Percentiles rank a stretch among this genome's conserved stretches.
Conservation (phyloP, 225 moss, liverwort and hornwort genomes). For the Polytrichum commune region DNA sequence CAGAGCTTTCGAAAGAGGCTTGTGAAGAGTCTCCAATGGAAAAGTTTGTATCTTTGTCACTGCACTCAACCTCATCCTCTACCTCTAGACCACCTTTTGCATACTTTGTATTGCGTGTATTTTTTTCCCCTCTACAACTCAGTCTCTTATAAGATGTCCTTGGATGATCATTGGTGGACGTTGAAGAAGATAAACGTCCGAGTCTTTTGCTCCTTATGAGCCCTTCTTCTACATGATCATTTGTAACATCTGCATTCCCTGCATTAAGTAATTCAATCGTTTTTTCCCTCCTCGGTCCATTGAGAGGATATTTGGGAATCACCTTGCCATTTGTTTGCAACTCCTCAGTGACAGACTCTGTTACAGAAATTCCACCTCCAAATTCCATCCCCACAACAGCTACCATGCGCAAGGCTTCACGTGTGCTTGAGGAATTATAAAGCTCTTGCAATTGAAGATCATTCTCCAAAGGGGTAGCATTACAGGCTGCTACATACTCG, state of each 20-base stretch:
- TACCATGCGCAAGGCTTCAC: neutral
- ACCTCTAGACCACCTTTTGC: too few species aligned
- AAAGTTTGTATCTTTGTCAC: too few species aligned
- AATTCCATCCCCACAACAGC: neutral
- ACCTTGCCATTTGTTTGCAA: neutral
- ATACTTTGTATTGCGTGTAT: too few species aligned
- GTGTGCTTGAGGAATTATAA: neutral
- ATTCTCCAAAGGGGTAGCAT: neutral
- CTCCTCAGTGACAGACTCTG: neutral
- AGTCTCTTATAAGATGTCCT: too few species aligned
- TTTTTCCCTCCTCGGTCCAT: neutral
- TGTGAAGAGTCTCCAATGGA: too few species aligned
- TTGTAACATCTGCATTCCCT: neutral
- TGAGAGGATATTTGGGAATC: neutral
- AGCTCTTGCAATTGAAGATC: neutral
- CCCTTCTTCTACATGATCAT: neutral
- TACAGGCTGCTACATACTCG: neutral
- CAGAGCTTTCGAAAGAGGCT: neutral
- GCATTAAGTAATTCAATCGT: neutral
- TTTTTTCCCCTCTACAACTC: too few species aligned
- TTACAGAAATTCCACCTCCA: neutral
- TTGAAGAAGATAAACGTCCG: too few species aligned
- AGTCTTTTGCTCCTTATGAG: neutral
- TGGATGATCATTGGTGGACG: too few species aligned
- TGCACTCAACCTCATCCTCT: too few species aligned